These are phyloP conservation scores for Nadsonia fulvescens DNA, from an alignment of 805 yeast genomes.

Conservation along the genomic window DNA sequence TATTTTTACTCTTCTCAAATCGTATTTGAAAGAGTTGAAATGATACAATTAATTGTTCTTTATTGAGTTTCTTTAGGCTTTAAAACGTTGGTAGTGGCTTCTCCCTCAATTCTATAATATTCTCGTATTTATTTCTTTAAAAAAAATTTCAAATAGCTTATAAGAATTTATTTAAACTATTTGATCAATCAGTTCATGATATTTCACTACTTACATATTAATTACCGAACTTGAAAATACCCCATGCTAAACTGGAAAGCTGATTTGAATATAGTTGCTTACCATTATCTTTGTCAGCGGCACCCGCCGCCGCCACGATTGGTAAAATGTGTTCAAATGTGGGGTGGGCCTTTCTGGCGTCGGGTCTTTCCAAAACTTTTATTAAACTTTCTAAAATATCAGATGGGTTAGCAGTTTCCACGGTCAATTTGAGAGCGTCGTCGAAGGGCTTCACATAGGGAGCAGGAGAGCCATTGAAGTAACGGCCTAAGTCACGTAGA, in stretches of 20 bases:
- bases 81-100: too few relatives aligned
- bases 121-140: too few relatives aligned
- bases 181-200: too few relatives aligned
- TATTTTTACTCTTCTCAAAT: too few relatives aligned
- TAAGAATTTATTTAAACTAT: too few relatives aligned
- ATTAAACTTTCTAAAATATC: conserved; percentile 23
- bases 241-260: conserved; percentile 2
- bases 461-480: conserved; percentile 13
- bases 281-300: conserved; percentile 14
- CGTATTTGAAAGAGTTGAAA: too few relatives aligned
- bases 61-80: too few relatives aligned
- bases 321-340: conserved; percentile 63
- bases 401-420: conserved; percentile 17
- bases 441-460: conserved; percentile 41
- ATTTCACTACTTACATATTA: too few relatives aligned
- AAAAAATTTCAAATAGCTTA: too few relatives aligned
- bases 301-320: conserved; percentile 40
- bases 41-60: too few relatives aligned
- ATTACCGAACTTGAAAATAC: conserved; percentile 5
- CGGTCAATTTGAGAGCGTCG: conserved; percentile 23
- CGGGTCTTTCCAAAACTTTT: conserved; percentile 18
- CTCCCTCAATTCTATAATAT: too few relatives aligned
- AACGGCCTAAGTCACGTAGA: conserved; percentile 30
- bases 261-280: conserved; percentile 3
- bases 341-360: conserved; percentile 42